A percentile compares a stretch with the other conserved stretches of the same genome.
Conservation (phyloP, 768 basidiomycete species). For the Tricholoma saponaceum region DNA sequence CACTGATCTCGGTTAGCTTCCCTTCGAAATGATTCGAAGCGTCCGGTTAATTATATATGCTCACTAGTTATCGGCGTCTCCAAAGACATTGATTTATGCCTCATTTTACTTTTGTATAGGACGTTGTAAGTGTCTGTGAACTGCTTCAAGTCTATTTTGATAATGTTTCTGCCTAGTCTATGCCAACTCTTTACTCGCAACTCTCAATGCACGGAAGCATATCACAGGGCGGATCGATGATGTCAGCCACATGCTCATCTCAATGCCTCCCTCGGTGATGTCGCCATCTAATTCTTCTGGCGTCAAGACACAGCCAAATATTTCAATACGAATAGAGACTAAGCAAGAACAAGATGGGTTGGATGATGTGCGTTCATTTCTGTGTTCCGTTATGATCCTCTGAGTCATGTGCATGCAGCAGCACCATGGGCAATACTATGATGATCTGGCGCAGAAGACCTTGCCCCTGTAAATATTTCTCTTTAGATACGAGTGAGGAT, state of each 20-base stretch:
- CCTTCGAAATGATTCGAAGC: background rate
- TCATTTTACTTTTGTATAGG: constrained; percentile 31
- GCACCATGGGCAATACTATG: background rate
- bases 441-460: background rate
- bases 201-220: constrained; percentile 14
- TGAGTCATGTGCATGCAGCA: background rate
- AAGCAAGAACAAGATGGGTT: constrained; percentile 7
- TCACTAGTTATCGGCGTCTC: constrained; percentile 22
- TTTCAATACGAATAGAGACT: constrained; percentile 33
- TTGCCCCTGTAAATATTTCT: no score
- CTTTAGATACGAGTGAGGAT: no score
- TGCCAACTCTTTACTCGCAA: constrained; percentile 24
- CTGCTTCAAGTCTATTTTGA: background rate
- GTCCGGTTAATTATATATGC: background rate
- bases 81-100: constrained; percentile 26
- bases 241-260: constrained; percentile 12
- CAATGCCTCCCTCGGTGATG: constrained; percentile 4
- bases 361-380: background rate
- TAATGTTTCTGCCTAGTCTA: constrained; percentile 15
- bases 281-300: background rate
- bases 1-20: no score
- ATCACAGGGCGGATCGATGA: constrained; percentile 9
- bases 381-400: background rate
- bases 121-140: constrained; percentile 18
- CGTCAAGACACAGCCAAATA: constrained; percentile 16